Evolutionary conservation across 768 basidiomycete species (phyloP), one percentile per base, ranked within the genome.

Genomic region (Mycena olivaceomarginata): DNA sequence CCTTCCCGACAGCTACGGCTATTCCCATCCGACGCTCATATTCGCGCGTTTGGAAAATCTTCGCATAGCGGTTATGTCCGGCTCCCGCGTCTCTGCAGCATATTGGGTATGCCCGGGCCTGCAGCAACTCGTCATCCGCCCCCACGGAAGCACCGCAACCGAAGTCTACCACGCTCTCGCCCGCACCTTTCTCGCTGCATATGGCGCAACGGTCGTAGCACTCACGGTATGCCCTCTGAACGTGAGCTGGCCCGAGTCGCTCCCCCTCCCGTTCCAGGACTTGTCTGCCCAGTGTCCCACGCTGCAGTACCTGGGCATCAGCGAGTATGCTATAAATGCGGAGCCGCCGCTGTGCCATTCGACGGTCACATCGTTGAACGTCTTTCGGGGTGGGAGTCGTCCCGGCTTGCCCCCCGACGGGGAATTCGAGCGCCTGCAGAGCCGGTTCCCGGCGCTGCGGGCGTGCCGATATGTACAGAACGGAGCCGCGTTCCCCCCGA

Each of bases 341-440:
- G 53, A 56, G 53, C 25, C 57, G 57, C 25, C 25, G 25, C 25
- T 59, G 57, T 25, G 57, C 25, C 57, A 59, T 59, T 11, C 25
- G 57, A 59, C 57, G 57, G 25, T 59, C 5, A 5, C 11, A 25
- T 31, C 12, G 2, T 12, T 59, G 22, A 25, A 59, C 57, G 13
- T 31, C 12, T 31, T 59, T 31, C 57, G 57, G 5, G 10, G 31
- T 31, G 25, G 57, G 22, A 31, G 25, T 31, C 20, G n/a, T 56
- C 22, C 22, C 25, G 57, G 9, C 12, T 10, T 22, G 25, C 25
- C 57, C 25, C 22, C 5, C 22, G 25, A 59, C 25, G 57, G 25
- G 25, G 57, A 59, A 59, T 59, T 59, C 25, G 57, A 59, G 57
- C 25, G 57, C 57, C 57, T 59, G 25, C 22, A 31, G 57, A 31